Evolutionary conservation across 176 grass and related monocot species (phyloP), one percentile per base, ranked within the genome.

Genomic region (Triticum turgidum): DNA sequence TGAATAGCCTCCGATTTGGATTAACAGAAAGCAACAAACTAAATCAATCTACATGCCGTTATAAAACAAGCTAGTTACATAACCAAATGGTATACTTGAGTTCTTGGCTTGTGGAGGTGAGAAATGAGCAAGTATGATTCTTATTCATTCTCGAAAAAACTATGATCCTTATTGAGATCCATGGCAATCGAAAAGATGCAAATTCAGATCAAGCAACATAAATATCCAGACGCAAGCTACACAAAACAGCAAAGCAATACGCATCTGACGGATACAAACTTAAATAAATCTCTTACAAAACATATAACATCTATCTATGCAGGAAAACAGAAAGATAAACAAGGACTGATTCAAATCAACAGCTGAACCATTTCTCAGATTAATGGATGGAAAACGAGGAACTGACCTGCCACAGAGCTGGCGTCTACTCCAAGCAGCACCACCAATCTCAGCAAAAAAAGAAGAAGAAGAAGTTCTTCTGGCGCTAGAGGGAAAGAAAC

Each of bases 381-480:
- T 64, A 69, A 56, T 42, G 35, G 74, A 62, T 80, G 71, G 68
- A 30, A 75, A 71, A 17, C 49, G 33, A 84, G 67, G 80, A 86
- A 69, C 88, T 86, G 61, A 91, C 92, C 92, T 88, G 69, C 24
- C 29, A 76, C 30, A 85, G 84, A 80, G 74, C 45, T 79, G 78
- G 61, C 65, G 14, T 90, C 81, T 44, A 65, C 69, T 85, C 82
- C 90, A 91, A 82, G 86, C 62, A 91, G 82, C 81, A 61, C 62
- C 69, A 69, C 30, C 67, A 80, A 70, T 83, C 74, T 44, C 78
- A 34, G 51, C 34, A 9, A 80, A 83, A 83, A 52, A 93, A 76
- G 80, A 49, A 49, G 11, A 90, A 86, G 65, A 83, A 39, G 17
- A 73, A 49, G 42, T 77, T 86, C 75, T 76, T 41, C 51, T n/a